Conservation (phyloP, 495 filamentous ascomycete species). For the Xylaria grammica region DNA sequence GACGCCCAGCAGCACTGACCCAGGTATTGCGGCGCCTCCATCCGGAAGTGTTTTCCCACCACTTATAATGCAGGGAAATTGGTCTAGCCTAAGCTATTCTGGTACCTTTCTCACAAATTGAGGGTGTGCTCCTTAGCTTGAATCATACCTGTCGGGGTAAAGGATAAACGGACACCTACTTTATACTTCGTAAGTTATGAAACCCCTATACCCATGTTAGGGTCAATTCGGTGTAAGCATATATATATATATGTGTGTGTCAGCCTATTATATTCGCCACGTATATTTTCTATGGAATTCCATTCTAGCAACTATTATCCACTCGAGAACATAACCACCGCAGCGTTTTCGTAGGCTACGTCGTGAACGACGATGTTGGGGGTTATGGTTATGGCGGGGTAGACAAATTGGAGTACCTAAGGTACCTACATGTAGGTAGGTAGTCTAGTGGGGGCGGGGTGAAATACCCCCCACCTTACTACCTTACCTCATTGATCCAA, state of each 20-base stretch:
- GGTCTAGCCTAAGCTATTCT: background rate
- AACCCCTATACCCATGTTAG: too few species aligned
- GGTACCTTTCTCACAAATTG: background rate
- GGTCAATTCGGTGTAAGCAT: too few species aligned
- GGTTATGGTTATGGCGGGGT: constrained; percentile 25
- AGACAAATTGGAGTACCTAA: constrained; percentile 8
- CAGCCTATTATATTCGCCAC: too few species aligned
- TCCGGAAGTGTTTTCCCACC: constrained; percentile 20
- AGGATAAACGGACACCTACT: too few species aligned
- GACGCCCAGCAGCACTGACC: background rate
- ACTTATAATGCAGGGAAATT: background rate
- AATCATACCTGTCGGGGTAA: constrained; percentile 10
- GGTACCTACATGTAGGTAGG: background rate
- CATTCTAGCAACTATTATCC: too few species aligned
- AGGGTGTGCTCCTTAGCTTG: background rate
- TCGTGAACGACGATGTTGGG: constrained; percentile 19
- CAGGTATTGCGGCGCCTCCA: background rate
- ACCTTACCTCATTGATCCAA: background rate
- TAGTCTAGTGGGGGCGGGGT: constrained; percentile 33
- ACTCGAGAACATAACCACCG: too few species aligned
- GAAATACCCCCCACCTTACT: background rate
- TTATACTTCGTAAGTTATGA: too few species aligned
- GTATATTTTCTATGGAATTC: too few species aligned
- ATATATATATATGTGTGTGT: too few species aligned
- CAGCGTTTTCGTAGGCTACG: background rate